These are phyloP conservation scores for Dillenia turbinata DNA, from an alignment of 164 flowering plant genomes.

Conservation along the genomic window DNA sequence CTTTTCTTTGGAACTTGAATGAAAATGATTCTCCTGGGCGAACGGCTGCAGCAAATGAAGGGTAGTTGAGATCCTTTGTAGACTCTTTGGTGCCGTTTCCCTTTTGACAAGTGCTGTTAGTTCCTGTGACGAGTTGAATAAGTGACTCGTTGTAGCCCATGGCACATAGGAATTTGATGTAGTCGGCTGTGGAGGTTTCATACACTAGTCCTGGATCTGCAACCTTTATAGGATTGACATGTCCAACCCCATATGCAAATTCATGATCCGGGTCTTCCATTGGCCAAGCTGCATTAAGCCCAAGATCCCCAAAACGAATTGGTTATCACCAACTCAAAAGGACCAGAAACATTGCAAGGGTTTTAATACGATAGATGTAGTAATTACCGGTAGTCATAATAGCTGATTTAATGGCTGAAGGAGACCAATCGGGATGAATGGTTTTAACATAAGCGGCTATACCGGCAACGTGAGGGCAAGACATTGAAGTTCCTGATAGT, in stretches of 20 bases:
- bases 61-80: slow-evolving; percentile 15
- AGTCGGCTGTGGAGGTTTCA: slow-evolving; percentile 17
- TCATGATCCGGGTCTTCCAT: no score
- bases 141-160: slow-evolving; percentile 3
- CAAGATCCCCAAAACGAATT: no score
- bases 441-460: slow-evolving; percentile 42
- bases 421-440: slow-evolving; percentile 43
- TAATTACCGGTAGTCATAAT: slow-evolving; percentile 41
- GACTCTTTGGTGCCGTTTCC: background rate
- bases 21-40: background rate
- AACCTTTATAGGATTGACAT: slow-evolving; percentile 28
- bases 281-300: no score
- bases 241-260: slow-evolving; percentile 8
- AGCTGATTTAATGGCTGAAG: slow-evolving; percentile 46
- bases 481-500: slow-evolving; percentile 34
- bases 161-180: slow-evolving; percentile 21
- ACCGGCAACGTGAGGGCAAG: slow-evolving; percentile 36
- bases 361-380: no score
- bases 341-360: no score
- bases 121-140: slow-evolving; percentile 11
- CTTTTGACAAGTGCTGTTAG: slow-evolving; percentile 1
- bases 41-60: slow-evolving; percentile 11
- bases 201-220: slow-evolving; percentile 34
- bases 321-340: no score
- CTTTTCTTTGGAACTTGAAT: slow-evolving; percentile 13